Base-by-base conservation (phyloP, 2,329 filamentous ascomycete species). In the Monosporascus sp. region DNA sequence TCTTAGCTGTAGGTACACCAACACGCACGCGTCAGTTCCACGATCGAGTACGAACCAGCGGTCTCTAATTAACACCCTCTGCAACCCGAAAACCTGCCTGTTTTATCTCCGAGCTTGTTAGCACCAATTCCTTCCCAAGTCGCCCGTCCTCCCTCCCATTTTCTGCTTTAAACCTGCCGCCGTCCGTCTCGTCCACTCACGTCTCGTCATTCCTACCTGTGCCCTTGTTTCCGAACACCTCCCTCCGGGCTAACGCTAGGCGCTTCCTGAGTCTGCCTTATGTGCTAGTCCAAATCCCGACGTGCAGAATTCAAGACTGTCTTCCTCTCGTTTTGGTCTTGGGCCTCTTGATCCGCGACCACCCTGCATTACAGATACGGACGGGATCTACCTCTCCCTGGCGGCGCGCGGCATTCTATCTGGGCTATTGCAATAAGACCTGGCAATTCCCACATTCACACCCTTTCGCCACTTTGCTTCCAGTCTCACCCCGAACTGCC, bases 381-480 rank as follows among this genome's bases (percentile, higher is more conserved):
- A 31, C 28, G 8, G 28, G 18, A 26, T 47, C 50, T 43, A 7
- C 26, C 41, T 47, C 50, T 44, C 26, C 28, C 20, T 31, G 26
- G 26, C 24, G 24, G 24, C 24, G 24, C 37, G 15, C 37, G 15
- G 15, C 37, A 40, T n/a, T 40, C 37, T 40, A 15, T 37, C 31
- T 35, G 37, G 26, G 26, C 31, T 28, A 47, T 37, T 57, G 65
- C 65, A 67, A 69, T 68, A 69, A 69, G 67, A 69, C 64, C 62
- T 59, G 54, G 31, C 52, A 50, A 60, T 59, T 62, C 64, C 66
- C 67, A 58, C 60, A 54, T 55, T 49, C 57, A 55, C 56, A 59
- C 57, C 58, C 37, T 51, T 61, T 65, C 62, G 60, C 65, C 65
- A 63, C 65, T 65, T 67, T 67, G 64, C 60, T 59, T 60, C 54